Percentiles rank a stretch among this genome's conserved stretches.
phyloP scores from a whole-genome alignment of 106 monocot species.

The Amphibolis antarctica region DNA sequence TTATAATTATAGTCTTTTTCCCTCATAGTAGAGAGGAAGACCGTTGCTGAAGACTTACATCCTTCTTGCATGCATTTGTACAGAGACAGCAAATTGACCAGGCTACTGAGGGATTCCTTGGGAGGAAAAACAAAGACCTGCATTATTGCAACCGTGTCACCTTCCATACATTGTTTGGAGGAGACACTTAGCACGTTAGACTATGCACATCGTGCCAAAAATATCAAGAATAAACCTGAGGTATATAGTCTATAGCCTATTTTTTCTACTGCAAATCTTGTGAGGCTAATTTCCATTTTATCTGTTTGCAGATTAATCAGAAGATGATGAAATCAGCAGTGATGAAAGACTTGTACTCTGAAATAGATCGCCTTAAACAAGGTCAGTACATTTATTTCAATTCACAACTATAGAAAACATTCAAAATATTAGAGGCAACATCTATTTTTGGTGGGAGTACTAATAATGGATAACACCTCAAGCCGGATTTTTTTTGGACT shows the following conservation, averaged over 20 bases:
- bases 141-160: conserved; percentile 89
- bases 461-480: not conserved
- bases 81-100: conserved; percentile 95
- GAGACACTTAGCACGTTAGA: conserved; percentile 86
- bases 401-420: not conserved
- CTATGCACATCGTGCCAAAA: conserved; percentile 84
- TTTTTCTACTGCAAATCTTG: not conserved
- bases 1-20: too few species aligned
- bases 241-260: conserved; percentile 11
- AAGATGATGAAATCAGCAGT: conserved; percentile 85
- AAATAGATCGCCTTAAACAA: conserved; percentile 89
- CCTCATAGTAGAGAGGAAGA: not conserved
- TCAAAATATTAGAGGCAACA: too few species aligned
- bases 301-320: conserved; percentile 61
- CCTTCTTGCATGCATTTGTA: not conserved
- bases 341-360: conserved; percentile 73
- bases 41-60: not conserved
- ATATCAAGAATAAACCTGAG: conserved; percentile 92
- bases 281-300: not conserved
- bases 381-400: conserved; percentile 17
- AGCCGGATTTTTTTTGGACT: not conserved
- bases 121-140: conserved; percentile 96
- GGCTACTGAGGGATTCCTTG: conserved; percentile 80
- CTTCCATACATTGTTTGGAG: conserved; percentile 76
- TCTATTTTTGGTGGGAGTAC: too few species aligned